Evolutionary conservation across 2,329 filamentous ascomycete species (phyloP), one percentile per base, ranked within the genome.

Genomic region (Dactylellina drechsleri): DNA sequence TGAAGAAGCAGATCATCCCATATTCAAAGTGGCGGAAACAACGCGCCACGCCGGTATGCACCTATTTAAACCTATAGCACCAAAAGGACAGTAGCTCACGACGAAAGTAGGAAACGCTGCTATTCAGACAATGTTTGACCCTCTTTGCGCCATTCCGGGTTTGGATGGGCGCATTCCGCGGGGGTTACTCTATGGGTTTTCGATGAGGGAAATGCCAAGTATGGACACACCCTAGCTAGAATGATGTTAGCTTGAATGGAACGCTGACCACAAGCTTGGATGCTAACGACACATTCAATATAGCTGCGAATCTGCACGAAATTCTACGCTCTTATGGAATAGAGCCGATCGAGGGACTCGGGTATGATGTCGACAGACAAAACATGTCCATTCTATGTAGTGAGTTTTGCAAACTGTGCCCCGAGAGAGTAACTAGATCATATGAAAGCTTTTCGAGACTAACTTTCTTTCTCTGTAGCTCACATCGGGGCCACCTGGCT

Each of bases 121-220:
- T 20, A 66, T 73, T 16, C 68, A 73, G 20, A 66, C 68, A 50
- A 66, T 73, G 61, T 73, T 73, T 26, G 68, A 73, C 18, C 68
- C 68, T 16, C 10, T 73, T 2, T 73, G 61, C 15, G 68, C 68
- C 12, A 49, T 73, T 36, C 68, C 54, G 43, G 68, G 68, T 3
- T 31, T 73, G 6, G 56, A 73, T 20, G 68, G 68, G 49, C 56
- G 58, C 15, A 58, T 73, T 28, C 68, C 68, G 49, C 61, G 68
- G 31, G 68, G 68, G 12, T 73, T 73, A 26, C 41, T 73, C 26
- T 73, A 73, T 28, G 68, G 68, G 12, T 73, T 73, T 40, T 60
- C 68, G 10, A 73, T 73, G 68, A 73, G 68, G 41, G 68, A 73
- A 23, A 73, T 66, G 60, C 61, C 68, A 56, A 73, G 68, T 73